phyloP scores from a whole-genome alignment of 768 basidiomycete genomes.

The Mycena galopus region DNA sequence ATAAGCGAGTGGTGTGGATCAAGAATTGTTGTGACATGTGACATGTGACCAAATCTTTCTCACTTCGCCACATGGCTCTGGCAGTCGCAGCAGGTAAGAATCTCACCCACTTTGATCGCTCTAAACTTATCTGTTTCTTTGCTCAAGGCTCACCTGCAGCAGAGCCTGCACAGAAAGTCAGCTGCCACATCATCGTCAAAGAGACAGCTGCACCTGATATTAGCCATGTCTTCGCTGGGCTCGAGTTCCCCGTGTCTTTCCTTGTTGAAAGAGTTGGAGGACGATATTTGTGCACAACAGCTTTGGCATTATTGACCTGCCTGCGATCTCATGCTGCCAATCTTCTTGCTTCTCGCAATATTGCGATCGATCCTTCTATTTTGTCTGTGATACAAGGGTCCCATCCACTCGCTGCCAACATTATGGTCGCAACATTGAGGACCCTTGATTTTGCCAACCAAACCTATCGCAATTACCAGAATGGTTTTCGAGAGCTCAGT shows the following conservation, averaged over 20 bases:
- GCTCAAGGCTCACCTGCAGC: background rate
- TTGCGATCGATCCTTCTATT: background rate
- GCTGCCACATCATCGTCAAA: background rate
- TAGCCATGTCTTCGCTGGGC: background rate
- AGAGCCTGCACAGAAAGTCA: background rate
- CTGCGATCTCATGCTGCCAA: background rate
- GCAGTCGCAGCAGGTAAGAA: background rate
- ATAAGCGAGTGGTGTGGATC: background rate
- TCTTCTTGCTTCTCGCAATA: background rate
- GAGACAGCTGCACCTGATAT: background rate
- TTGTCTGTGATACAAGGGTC: background rate
- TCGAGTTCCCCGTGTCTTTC: background rate
- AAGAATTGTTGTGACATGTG: background rate
- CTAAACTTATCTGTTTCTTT: too few species aligned
- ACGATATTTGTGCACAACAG: background rate
- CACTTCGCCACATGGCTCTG: background rate
- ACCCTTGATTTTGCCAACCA: background rate
- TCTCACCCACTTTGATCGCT: background rate
- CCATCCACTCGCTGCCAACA: background rate
- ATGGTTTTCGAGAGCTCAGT: background rate
- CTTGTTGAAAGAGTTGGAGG: background rate
- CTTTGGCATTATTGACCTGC: background rate
- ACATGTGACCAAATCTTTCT: background rate
- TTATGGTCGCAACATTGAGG: background rate
- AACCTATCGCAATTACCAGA: background rate